These are phyloP conservation scores for Mortierella sp. DNA, from an alignment of 371 early-diverging fungal species.

Conservation along the genomic window DNA sequence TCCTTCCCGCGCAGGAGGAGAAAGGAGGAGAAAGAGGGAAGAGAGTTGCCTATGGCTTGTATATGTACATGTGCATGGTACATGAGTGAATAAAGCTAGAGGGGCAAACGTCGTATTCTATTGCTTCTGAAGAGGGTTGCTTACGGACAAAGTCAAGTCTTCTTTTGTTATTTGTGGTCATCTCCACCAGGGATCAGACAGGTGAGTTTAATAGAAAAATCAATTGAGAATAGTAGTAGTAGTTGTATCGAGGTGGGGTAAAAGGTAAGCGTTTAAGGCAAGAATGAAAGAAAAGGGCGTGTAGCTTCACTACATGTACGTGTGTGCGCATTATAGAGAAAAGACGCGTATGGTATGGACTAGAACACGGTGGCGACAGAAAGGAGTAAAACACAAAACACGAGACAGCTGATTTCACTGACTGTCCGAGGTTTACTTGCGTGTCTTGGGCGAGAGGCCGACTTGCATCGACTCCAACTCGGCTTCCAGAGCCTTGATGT, in stretches of 20 bases:
- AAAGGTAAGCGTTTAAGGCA: neutral
- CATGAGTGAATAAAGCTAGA: no score
- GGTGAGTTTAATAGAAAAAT: neutral
- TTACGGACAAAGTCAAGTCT: no score
- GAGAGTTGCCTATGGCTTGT: no score
- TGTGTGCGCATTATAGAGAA: no score
- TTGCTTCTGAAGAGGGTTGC: no score
- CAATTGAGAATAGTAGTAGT: neutral
- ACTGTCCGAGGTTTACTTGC: conserved; percentile 36
- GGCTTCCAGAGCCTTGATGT: conserved; percentile 89
- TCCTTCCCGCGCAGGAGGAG: conserved; percentile 6
- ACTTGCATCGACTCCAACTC: conserved; percentile 81
- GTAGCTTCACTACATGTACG: neutral
- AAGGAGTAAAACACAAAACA: no score
- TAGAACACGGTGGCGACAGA: no score
- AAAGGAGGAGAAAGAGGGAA: neutral
- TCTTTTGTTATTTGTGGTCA: neutral
- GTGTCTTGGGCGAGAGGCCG: conserved; percentile 56
- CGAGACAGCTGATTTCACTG: no score
- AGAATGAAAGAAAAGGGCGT: neutral
- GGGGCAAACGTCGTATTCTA: no score
- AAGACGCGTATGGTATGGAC: neutral
- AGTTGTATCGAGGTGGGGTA: neutral
- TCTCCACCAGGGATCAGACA: conserved; percentile 16
- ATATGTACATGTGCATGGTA: no score